Evolutionary conservation across 2,329 filamentous ascomycete species (phyloP), one percentile per base, ranked within the genome.

Genomic region (Cryoendolithus antarcticus): DNA sequence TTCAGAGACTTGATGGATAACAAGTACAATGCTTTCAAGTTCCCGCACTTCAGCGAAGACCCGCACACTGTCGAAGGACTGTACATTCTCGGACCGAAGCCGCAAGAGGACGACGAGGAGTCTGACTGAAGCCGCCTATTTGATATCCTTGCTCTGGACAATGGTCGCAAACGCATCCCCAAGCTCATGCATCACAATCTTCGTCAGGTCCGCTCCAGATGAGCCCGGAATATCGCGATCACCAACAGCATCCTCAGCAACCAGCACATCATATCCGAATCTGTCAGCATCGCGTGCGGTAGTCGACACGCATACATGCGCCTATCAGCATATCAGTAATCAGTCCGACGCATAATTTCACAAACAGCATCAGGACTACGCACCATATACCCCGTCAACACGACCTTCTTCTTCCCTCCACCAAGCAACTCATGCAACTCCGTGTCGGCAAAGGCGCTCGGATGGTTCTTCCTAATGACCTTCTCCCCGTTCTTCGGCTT

Each of bases 201-300:
- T 63, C 6, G 63, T 69, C 13, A 80, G 52, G 40, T 77, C 67
- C 8, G 68, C 66, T 0, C 71, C 76, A 4, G 63, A 61, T 0
- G 69, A 71, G 1, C 77, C 77, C 1, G 78, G 78, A 33, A 82
- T 79, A 53, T 81, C 68, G 6, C 79, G 59, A 55, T 82, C 77
- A 0, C 79, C 78, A 30, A 83, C 70, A 0, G 66, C 76, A 53
- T 81, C 79, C 48, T 71, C 64, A 0, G 68, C 72, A 13, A 82
- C 53, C 1, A 81, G 40, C 15, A 81, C 70, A 51, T 83, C 76
- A 51, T 75, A 81, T 0, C 76, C 79, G 28, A 66, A 62, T 55
- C 82, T 71, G 4, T 61, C 64, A 1, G 65, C 80, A 36, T 76
- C 69, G 33, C 78, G 63, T 0, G 77, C 74, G 0, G 79, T 82